Conservation (phyloP, 2,329 filamentous ascomycete species). For the Sporothrix mexicana region DNA sequence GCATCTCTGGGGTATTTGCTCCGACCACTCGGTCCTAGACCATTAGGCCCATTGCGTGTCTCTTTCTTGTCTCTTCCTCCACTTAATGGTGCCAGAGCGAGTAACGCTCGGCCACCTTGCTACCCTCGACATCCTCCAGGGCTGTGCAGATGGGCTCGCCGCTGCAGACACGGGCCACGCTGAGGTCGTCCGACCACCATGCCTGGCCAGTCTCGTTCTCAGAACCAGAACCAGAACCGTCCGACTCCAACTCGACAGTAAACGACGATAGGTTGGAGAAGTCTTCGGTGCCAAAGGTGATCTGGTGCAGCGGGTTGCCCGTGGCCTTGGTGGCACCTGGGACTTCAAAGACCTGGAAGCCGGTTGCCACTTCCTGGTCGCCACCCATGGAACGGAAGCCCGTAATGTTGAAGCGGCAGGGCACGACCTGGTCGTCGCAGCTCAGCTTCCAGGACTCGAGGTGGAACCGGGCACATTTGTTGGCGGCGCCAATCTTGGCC, state of each 20-base stretch:
- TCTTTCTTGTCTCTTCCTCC: no score
- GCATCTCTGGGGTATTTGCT: not conserved
- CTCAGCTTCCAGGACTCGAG: slow-evolving; percentile 49
- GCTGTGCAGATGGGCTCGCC: not conserved
- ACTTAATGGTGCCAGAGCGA: not conserved
- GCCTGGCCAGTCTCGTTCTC: slow-evolving; percentile 40
- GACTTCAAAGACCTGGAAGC: slow-evolving; percentile 40
- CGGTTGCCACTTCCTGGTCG: slow-evolving; percentile 41
- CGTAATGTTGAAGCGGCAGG: slow-evolving; percentile 49
- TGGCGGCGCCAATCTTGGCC: slow-evolving; percentile 41
- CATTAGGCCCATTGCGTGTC: not conserved
- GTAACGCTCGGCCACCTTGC: not conserved
- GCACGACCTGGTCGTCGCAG: slow-evolving; percentile 44
- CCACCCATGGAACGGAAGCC: slow-evolving; percentile 42
- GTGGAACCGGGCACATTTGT: slow-evolving; percentile 45
- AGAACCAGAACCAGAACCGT: slow-evolving; percentile 21
- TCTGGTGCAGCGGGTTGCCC: slow-evolving; percentile 43
- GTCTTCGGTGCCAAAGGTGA: slow-evolving; percentile 39
- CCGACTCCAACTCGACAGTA: slow-evolving; percentile 49
- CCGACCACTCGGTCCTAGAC: not conserved
- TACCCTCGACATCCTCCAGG: not conserved
- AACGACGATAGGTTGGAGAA: slow-evolving; percentile 48
- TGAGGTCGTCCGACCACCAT: slow-evolving; percentile 56
- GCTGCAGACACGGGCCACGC: slow-evolving; percentile 6
- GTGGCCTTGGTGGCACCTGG: slow-evolving; percentile 42